Percentiles rank a stretch among this genome's conserved stretches.
phyloP scores from a whole-genome alignment of 2,329 filamentous ascomycete genomes.

The Trichoderma aggressivum region DNA sequence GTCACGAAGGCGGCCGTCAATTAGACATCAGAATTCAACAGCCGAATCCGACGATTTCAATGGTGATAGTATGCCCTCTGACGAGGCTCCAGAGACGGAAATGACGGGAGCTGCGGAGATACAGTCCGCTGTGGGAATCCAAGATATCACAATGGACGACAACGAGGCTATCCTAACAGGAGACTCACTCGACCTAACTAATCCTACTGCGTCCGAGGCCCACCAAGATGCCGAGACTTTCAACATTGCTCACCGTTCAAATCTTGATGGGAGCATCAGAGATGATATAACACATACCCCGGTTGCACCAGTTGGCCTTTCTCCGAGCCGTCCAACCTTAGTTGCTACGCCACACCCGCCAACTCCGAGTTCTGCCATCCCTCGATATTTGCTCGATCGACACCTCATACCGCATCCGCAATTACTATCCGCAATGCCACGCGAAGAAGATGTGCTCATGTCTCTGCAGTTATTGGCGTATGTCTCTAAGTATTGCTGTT shows the following conservation, averaged over 20 bases:
- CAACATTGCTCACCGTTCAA: slow-evolving; percentile 84
- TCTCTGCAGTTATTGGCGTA: slow-evolving; percentile 94
- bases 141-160: slow-evolving; percentile 77
- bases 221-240: slow-evolving; percentile 81
- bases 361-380: slow-evolving; percentile 66
- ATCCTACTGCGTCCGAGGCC: slow-evolving; percentile 77
- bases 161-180: slow-evolving; percentile 75
- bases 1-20: slow-evolving; percentile 71
- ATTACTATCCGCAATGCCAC: slow-evolving; percentile 85
- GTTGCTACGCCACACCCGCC: slow-evolving; percentile 72
- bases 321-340: slow-evolving; percentile 67
- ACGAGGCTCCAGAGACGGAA: slow-evolving; percentile 71
- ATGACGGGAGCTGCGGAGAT: slow-evolving; percentile 79
- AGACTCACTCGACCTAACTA: slow-evolving; percentile 69
- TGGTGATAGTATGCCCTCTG: slow-evolving; percentile 76
- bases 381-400: slow-evolving; percentile 75
- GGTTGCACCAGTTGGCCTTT: slow-evolving; percentile 67
- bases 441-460: slow-evolving; percentile 97
- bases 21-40: slow-evolving; percentile 88
- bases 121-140: slow-evolving; percentile 77
- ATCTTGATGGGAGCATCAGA: slow-evolving; percentile 79
- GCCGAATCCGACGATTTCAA: slow-evolving; percentile 84
- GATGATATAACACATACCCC: slow-evolving; percentile 66
- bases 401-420: slow-evolving; percentile 65
- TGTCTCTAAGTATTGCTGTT: slow-evolving; percentile 97